Evolutionary conservation across 768 basidiomycete species (phyloP), one percentile per base, ranked within the genome.

Genomic region (Leccinum uliginosum): DNA sequence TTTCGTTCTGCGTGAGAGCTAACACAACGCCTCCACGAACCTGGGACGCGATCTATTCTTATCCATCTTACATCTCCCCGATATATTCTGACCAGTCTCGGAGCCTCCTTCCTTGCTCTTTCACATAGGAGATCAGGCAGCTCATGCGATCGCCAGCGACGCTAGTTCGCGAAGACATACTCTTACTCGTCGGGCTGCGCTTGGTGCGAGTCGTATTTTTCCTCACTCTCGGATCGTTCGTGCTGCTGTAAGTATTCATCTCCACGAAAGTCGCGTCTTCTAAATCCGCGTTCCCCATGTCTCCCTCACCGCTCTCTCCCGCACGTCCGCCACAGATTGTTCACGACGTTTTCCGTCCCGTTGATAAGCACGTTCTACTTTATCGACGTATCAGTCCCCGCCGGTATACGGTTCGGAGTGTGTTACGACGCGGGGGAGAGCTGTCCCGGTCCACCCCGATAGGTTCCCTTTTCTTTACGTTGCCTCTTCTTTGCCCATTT

Each of bases 131-230:
- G 40, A 43, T 43, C 38, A 40, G 10, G 23, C 7, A 3, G 29
- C 17, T 32, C 23, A 23, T 17, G 17, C 27, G 8, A 32, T 51
- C 23, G 8, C n/a, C n/a, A 23, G 8, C 14, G 27, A 29, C 27
- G 23, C 7, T 21, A 14, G 14, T 9, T 11, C 17, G 35, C 8
- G 35, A 54, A 29, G 24, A 40, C 35, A 4, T 29, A 19, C 51
- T 53, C 14, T 34, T 53, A 0, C 21, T 54, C 9, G 26, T 9
- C 7, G 51, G 53, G 19, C 32, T 54, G 50, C 50, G 53, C 50
- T 53, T 32, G 24, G 51, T 54, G 10, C 27, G 35, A n/a, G 54
- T 54, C 51, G 54, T 54, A 21, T 17, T 55, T 38, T n/a, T 38
- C 15, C 27, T 55, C 54, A 19, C 34, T 2, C 29, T 55, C 4